Evolutionary conservation across 1,284 basidiomycete species (phyloP), one percentile per base, ranked within the genome.

Genomic region (Moesziomyces sp.): DNA sequence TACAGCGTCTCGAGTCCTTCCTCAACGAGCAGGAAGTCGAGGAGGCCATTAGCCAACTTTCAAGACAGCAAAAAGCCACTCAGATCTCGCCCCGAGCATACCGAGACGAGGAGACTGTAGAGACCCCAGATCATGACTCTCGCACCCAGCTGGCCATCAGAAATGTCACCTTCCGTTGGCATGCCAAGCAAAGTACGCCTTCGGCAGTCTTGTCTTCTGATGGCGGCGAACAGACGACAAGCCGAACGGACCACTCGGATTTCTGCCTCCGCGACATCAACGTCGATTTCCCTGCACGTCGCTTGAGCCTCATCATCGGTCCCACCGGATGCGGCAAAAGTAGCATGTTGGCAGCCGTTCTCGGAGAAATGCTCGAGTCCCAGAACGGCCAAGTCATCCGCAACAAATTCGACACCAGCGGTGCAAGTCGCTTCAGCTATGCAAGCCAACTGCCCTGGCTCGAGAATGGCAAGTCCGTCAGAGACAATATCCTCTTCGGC

Each of bases 1-100:
- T 95, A 19, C 88, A 92, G 54, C 91, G 94, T 53, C 92, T 97
- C 55, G 88, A 91, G 24, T 89, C 88, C 1, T 97, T 91, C 84
- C 88, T 96, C 9, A 87, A 87, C 11, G 93, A 95, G 84, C 91
- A 92, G 45, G 94, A 96, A 83, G 91, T 93, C 13, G 70, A 73
- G 10, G 56, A 59, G 19, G 52, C 60, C 3, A 56, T 73, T 43
- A 68, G 70, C 34, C 55, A 52, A 26, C 62, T 73, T 4, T 66
- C 62, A 21, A 48, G 52, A 46, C 49, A 65, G 48, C 43, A 21
- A 4, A 5, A 44, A 8, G 3, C 48, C 5, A 18, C 38, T 4
- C 38, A 13, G 3, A 14, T 35, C 19, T 16, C 5, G 0, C 5
- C 34, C 4, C 3, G 86, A 88, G 89, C 90, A 0, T 91, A 89